Conservation (phyloP, 2,329 filamentous ascomycete genomes). For the Dactylellina parvicollis region DNA sequence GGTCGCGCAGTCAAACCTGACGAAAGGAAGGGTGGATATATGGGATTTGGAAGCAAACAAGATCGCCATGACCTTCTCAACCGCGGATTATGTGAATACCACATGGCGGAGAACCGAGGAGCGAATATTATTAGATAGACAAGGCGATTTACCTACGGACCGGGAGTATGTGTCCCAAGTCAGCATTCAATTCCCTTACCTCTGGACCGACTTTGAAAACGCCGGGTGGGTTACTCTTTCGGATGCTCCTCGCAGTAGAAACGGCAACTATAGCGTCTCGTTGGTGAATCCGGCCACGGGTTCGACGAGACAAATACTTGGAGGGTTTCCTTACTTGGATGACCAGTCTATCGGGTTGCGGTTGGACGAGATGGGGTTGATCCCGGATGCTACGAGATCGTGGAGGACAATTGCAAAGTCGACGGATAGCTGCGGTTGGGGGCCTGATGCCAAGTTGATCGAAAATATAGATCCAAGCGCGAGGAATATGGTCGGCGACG, state of each 20-base stretch:
- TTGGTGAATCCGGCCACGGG: conserved; percentile 13
- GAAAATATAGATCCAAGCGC: conserved; percentile 37
- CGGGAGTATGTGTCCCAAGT: conserved; percentile 16
- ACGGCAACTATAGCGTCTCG: conserved; percentile 36
- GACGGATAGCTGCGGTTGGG: conserved; percentile 13
- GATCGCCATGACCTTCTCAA: neutral
- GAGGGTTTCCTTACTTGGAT: conserved; percentile 42
- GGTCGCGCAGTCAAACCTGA: conserved; percentile 6
- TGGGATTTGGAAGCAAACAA: conserved; percentile 5
- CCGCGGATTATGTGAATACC: conserved; percentile 29
- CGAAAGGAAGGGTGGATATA: conserved; percentile 25
- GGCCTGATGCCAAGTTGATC: conserved; percentile 34
- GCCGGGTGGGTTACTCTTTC: conserved; percentile 24
- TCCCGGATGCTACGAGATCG: conserved; percentile 31
- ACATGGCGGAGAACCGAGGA: conserved; percentile 31
- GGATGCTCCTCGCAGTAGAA: conserved; percentile 15
- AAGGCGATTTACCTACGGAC: neutral
- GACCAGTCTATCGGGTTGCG: conserved; percentile 20
- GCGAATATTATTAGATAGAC: conserved; percentile 11
- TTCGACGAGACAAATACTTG: conserved; percentile 3
- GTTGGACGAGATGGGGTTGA: conserved; percentile 29
- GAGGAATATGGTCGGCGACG: conserved; percentile 21
- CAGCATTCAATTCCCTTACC: conserved; percentile 28
- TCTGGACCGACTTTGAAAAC: conserved; percentile 22
- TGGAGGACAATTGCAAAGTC: conserved; percentile 19